phyloP scores from a whole-genome alignment of 148 eudicot species.

The Chenopodium suecicum region DNA sequence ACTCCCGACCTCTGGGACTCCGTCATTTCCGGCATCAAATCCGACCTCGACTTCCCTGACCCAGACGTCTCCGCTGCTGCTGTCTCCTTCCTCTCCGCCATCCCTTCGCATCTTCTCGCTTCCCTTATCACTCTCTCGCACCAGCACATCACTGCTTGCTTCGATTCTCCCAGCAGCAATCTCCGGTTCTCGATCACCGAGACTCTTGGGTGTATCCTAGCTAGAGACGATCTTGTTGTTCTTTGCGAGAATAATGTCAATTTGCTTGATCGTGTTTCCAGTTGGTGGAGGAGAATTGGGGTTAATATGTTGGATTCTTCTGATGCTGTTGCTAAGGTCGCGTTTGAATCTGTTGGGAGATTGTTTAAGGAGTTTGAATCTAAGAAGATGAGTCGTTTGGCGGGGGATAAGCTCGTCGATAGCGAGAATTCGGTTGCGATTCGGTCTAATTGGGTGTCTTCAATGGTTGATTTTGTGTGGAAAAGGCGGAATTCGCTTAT shows the following conservation, averaged over 20 bases:
- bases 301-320: conserved; percentile 71
- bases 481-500: conserved; percentile 67
- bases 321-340: conserved; percentile 72
- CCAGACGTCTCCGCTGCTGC: conserved; percentile 94
- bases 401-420: conserved; percentile 94
- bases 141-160: conserved; percentile 58
- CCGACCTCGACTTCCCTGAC: conserved; percentile 87
- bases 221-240: conserved; percentile 79
- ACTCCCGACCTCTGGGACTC: conserved; percentile 86
- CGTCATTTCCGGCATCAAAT: conserved; percentile 57
- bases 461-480: conserved; percentile 92
- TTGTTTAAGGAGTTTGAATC: conserved; percentile 90
- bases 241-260: conserved; percentile 77
- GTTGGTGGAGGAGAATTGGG: conserved; percentile 85
- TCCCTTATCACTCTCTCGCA: conserved; percentile 54
- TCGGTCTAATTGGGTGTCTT: conserved; percentile 79
- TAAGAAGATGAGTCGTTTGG: conserved; percentile 86
- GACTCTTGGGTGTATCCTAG: conserved; percentile 82
- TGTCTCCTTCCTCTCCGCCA: conserved; percentile 74
- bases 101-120: conserved; percentile 69
- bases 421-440: conserved; percentile 95
- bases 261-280: conserved; percentile 68
- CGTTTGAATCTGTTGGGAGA: conserved; percentile 80
- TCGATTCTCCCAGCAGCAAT: conserved; percentile 58
- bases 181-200: conserved; percentile 79